These are phyloP conservation scores for Russula compacta DNA, from an alignment of 768 basidiomycete species.

Conservation along the genomic window DNA sequence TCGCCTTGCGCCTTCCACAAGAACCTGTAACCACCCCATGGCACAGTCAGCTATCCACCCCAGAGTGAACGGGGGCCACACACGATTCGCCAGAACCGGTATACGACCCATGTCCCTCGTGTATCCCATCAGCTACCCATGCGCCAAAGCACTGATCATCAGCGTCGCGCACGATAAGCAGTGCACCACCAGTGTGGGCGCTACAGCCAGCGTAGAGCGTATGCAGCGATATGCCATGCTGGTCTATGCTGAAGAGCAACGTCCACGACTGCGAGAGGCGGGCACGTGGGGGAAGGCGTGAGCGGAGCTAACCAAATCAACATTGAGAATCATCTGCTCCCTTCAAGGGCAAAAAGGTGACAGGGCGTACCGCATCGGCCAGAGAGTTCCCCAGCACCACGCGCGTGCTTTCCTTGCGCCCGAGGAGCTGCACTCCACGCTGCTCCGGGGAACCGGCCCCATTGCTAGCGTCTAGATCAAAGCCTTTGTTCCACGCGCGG, in stretches of 20 bases:
- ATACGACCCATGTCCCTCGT: conserved; percentile 49
- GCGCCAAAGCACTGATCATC: conserved; percentile 66
- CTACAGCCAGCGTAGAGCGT: conserved; percentile 73
- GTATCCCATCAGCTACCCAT: conserved; percentile 71
- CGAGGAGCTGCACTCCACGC: conserved; percentile 42
- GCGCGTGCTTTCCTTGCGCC: conserved; percentile 46
- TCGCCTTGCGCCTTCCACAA: conserved; percentile 53
- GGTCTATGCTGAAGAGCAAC: conserved; percentile 84
- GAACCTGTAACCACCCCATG: too few relatives aligned
- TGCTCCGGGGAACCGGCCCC: conserved; percentile 23
- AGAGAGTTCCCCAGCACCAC: conserved; percentile 43
- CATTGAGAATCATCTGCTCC: too few relatives aligned
- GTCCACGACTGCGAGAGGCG: conserved; percentile 67
- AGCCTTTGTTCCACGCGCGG: conserved; percentile 58
- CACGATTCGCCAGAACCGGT: conserved; percentile 88
- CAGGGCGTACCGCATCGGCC: conserved; percentile 47
- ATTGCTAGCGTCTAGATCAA: conserved; percentile 28
- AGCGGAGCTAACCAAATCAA: conserved; percentile 43
- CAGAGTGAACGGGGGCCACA: conserved; percentile 15
- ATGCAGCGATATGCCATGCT: conserved; percentile 87
- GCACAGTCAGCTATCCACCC: not conserved
- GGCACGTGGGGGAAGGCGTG: conserved; percentile 62
- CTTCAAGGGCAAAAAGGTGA: not conserved
- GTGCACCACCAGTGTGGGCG: conserved; percentile 34
- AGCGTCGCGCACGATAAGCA: conserved; percentile 61